Evolutionary conservation across 106 monocot species (phyloP).

Genomic region (Dioscorea zingiberensis): DNA sequence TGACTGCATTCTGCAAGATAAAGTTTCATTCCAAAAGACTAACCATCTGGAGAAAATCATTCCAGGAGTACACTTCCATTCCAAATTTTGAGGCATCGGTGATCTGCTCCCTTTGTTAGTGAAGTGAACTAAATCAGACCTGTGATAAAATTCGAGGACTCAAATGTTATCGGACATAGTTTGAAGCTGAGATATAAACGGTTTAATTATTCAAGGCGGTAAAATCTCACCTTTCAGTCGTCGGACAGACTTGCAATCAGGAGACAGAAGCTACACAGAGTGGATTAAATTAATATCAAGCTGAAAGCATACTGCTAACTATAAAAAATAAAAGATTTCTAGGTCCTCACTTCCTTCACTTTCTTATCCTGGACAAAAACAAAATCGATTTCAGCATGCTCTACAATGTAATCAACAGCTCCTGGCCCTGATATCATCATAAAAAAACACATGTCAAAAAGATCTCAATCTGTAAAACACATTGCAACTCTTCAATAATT

Average conservation of each 20-base stretch:
- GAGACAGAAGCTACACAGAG: slow-evolving; percentile 21
- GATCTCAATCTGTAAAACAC: no score
- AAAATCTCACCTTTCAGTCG: slow-evolving; percentile 53
- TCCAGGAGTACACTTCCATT: slow-evolving; percentile 72
- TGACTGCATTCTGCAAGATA: background rate
- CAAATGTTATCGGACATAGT: slow-evolving; percentile 8
- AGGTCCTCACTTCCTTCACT: slow-evolving; percentile 54
- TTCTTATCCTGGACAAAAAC: slow-evolving; percentile 91
- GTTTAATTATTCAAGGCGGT: background rate
- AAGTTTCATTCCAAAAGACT: slow-evolving; percentile 1
- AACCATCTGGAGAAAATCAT: slow-evolving; percentile 65
- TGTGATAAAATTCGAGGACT: slow-evolving; percentile 38
- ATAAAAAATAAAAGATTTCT: background rate
- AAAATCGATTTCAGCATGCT: slow-evolving; percentile 84
- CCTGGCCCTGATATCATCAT: slow-evolving; percentile 41
- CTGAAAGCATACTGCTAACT: background rate
- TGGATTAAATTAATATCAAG: background rate
- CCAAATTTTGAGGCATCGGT: slow-evolving; percentile 30
- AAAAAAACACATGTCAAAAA: no score
- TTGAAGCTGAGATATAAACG: background rate
- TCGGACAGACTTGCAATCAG: slow-evolving; percentile 31
- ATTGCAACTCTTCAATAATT: no score
- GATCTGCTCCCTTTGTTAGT: slow-evolving; percentile 33
- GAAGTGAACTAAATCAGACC: slow-evolving; percentile 58
- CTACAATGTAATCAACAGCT: slow-evolving; percentile 80